phyloP scores from a whole-genome alignment of 2,329 filamentous ascomycete species.

The Gnomoniopsis sp. region DNA sequence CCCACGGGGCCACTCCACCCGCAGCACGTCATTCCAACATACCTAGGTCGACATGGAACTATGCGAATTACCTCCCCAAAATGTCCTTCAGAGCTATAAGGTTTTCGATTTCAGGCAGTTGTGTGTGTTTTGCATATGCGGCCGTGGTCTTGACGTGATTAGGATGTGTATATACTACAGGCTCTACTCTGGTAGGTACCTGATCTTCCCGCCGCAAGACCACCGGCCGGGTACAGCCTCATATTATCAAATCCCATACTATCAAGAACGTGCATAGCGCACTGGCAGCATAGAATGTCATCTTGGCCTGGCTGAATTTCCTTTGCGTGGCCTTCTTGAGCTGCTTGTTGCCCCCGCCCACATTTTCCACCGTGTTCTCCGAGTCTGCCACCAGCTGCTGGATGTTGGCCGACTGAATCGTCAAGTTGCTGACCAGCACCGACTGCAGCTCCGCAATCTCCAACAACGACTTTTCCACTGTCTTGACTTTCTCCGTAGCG shows the following conservation, averaged over 20 bases:
- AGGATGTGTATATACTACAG: background rate
- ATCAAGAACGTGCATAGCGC: constrained; percentile 72
- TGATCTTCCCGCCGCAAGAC: background rate
- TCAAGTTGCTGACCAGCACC: constrained; percentile 80
- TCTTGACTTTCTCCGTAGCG: constrained; percentile 90
- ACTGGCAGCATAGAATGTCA: constrained; percentile 77
- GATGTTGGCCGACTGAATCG: constrained; percentile 83
- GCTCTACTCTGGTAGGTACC: background rate
- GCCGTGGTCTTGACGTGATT: background rate
- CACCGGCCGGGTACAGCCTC: background rate
- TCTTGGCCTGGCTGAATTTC: constrained; percentile 64
- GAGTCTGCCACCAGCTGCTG: constrained; percentile 85
- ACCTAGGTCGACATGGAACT: no score
- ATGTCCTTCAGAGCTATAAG: no score
- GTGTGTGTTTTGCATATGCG: no score
- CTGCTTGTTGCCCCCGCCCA: constrained; percentile 86
- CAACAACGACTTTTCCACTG: constrained; percentile 82
- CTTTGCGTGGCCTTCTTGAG: constrained; percentile 77
- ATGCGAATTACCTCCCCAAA: no score
- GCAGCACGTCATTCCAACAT: no score
- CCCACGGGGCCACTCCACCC: no score
- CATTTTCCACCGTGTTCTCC: constrained; percentile 76
- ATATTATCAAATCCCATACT: constrained; percentile 70
- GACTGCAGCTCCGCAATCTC: constrained; percentile 93
- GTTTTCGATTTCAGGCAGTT: no score